A percentile compares a stretch with the other conserved stretches of the same genome.
phyloP scores from a whole-genome alignment of 768 basidiomycete species.

The Amanita polypyramis region DNA sequence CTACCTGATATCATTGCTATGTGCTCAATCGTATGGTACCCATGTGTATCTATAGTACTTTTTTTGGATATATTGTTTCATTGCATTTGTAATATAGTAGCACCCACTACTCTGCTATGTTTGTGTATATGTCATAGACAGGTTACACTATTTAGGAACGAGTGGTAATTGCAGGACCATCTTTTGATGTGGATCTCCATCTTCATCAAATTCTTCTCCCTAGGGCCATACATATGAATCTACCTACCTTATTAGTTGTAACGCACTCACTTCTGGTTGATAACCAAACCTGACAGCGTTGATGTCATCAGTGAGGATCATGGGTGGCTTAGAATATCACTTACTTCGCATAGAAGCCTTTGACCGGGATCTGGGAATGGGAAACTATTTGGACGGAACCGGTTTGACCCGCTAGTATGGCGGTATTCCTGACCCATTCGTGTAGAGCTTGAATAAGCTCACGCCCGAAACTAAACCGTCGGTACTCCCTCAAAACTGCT shows the following conservation, averaged over 20 bases:
- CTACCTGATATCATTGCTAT: slow-evolving; percentile 6
- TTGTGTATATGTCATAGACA: not conserved
- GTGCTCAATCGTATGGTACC: slow-evolving; percentile 4
- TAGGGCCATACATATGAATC: slow-evolving; percentile 20
- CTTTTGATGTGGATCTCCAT: slow-evolving; percentile 79
- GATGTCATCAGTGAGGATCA: slow-evolving; percentile 7
- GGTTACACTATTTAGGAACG: not conserved
- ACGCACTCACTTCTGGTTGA: slow-evolving; percentile 7
- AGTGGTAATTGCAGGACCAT: slow-evolving; percentile 53
- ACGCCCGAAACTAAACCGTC: slow-evolving; percentile 53
- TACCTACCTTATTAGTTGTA: not conserved
- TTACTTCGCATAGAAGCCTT: slow-evolving; percentile 71
- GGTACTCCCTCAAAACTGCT: slow-evolving; percentile 56
- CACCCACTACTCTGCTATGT: slow-evolving; percentile 2
- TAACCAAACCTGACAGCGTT: slow-evolving; percentile 23
- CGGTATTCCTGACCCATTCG: slow-evolving; percentile 43
- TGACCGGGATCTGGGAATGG: slow-evolving; percentile 67
- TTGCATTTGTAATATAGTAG: slow-evolving; percentile 6
- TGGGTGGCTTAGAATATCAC: slow-evolving; percentile 14
- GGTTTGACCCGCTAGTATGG: slow-evolving; percentile 15
- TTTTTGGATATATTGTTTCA: not conserved
- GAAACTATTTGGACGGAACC: slow-evolving; percentile 33
- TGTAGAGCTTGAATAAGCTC: slow-evolving; percentile 57
- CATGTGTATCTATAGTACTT: slow-evolving; percentile 7
- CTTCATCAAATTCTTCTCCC: slow-evolving; percentile 72